Percentiles rank a stretch among this genome's conserved stretches.
Evolutionary conservation across 2,329 filamentous ascomycete genomes (phyloP).

Genomic region (Talaromyces sp.): DNA sequence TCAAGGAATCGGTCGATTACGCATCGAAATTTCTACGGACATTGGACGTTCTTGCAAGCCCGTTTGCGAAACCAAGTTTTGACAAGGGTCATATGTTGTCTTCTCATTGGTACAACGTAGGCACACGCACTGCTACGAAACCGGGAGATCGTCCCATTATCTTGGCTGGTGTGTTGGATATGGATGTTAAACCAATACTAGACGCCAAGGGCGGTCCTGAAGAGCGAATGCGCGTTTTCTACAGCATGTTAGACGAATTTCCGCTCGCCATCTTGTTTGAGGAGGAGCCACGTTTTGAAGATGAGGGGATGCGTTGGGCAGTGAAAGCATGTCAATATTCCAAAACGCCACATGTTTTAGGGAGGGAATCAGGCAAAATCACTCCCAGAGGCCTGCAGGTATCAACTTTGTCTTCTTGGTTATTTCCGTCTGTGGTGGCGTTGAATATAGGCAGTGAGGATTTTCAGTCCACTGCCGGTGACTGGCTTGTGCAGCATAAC

Average conservation of each 20-base stretch:
- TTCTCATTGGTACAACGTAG: constrained; percentile 18
- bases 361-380: neutral
- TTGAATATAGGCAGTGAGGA: neutral
- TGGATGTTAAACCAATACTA: constrained; percentile 1
- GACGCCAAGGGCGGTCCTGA: neutral
- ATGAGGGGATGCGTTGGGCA: constrained; percentile 16
- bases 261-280: constrained; percentile 8
- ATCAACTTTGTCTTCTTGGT: neutral
- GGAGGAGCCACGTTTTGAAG: constrained; percentile 12
- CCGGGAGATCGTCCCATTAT: constrained; percentile 17
- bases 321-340: constrained; percentile 14
- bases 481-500: neutral
- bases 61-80: neutral
- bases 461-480: neutral
- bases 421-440: neutral
- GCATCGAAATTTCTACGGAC: neutral
- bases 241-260: neutral
- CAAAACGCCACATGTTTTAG: neutral
- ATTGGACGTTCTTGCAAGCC: neutral
- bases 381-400: neutral
- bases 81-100: neutral
- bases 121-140: constrained; percentile 13
- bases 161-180: constrained; percentile 12
- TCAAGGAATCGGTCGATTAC: neutral
- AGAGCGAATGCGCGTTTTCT: neutral